Evolutionary conservation across 2,329 filamentous ascomycete genomes (phyloP).

Genomic region (Sordariomycetes sp.): DNA sequence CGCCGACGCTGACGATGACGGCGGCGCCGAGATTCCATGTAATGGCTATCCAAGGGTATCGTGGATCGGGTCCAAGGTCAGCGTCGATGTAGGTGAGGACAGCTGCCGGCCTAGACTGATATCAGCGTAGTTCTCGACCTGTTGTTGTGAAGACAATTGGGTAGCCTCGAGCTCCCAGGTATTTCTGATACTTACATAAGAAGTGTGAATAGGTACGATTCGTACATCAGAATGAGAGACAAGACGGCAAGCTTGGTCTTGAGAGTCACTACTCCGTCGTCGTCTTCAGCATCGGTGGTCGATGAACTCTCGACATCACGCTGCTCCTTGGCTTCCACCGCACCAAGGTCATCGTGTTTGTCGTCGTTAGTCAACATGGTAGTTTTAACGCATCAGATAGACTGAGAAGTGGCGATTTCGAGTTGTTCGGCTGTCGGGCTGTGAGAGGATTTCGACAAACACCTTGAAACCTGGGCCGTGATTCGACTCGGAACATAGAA

Average conservation of each 20-base stretch:
- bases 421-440: too few relatives aligned
- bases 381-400: too few relatives aligned
- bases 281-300: slow-evolving; percentile 2
- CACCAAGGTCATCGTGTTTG: not conserved
- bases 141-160: too few relatives aligned
- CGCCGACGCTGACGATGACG: too few relatives aligned
- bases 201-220: slow-evolving; percentile 10
- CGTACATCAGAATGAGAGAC: slow-evolving; percentile 11
- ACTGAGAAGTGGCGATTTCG: too few relatives aligned
- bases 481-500: too few relatives aligned
- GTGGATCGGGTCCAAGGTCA: slow-evolving; percentile 20
- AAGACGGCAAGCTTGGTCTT: slow-evolving; percentile 11
- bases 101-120: slow-evolving; percentile 14
- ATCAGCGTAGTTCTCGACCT: not conserved
- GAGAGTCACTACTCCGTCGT: slow-evolving; percentile 8
- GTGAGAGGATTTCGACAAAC: too few relatives aligned
- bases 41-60: slow-evolving; percentile 23
- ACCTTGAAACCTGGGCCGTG: too few relatives aligned
- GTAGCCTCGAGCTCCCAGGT: too few relatives aligned
- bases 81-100: slow-evolving; percentile 21
- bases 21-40: slow-evolving; percentile 21
- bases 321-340: not conserved
- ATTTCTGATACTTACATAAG: slow-evolving; percentile 8
- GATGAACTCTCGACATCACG: not conserved
- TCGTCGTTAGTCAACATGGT: too few relatives aligned